Evolutionary conservation across 352 stramenopile species (phyloP), one percentile per base, ranked within the genome.

Genomic region (Phytophthora ohioensis): DNA sequence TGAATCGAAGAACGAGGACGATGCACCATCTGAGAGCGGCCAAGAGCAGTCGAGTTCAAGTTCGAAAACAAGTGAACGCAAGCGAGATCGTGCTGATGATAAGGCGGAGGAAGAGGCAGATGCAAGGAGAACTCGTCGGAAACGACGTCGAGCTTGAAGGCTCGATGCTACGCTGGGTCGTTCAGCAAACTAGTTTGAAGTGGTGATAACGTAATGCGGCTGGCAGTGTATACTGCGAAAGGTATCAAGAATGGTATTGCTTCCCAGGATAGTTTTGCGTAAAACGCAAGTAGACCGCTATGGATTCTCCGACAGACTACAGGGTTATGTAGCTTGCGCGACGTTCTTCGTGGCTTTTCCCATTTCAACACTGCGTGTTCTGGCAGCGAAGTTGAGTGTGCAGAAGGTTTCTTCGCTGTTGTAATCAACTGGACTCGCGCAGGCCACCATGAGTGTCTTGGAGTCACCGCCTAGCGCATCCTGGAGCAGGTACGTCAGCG

Each of bases 361-460:
- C 79, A 98, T 96, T 71, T 97, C 90, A 47, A 98, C 91, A 43
- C 88, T 96, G 39, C 93, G 78, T 15, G 82, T 90, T 58, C 81
- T 86, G 3, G 87, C 78, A 11, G 93, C 94, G 65, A 98, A 98
- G 82, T 97, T 97, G 54, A 98, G 86, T 43, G 91, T 97, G 81
- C 93, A 98, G 54, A 97, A 94, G 1, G 91, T 96, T 64, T 98
- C 94, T 58, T 94, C 88, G 31, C 82, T 87, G 73, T 98, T 98
- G 75, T 98, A 98, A 63, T 96, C 88, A 4, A 94, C 88, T 0
- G 93, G 92, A 64, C 88, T 95, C 11, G 86, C 86, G 55, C 89
- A 97, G 3, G 94, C 91, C 55, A 99, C 92, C 91, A 99, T 98
- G 54, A 98, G 82, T 30, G 92, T 97, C 73, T 98, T 98, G 11